Evolutionary conservation across 139 green algal species (phyloP), one percentile per base, ranked within the genome.

Genomic region (Tetradesmus obliquus): DNA sequence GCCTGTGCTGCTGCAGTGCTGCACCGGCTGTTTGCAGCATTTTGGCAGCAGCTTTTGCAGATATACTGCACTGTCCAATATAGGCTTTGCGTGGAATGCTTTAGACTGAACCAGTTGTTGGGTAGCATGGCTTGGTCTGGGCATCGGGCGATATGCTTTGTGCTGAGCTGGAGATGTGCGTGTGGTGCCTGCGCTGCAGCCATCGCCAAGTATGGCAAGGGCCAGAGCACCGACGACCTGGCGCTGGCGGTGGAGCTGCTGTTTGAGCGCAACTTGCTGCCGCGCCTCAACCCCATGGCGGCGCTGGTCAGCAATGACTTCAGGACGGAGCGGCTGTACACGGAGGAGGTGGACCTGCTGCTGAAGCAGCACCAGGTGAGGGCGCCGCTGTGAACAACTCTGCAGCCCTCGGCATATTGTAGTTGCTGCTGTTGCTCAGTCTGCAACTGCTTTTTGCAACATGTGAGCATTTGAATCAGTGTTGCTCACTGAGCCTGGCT

Each of bases 191-290:
- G 15, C 32, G 32, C 62, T 76, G 72, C 91, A 95, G 94, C 91
- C 72, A 94, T 97, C 45, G 93, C 95, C 79, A 98, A 98, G 95
- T 97, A 97, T 86, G 95, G 94, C 89, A 97, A 97, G 92, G 95
- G 93, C 32, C 91, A 94, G 76, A 91, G 87, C 20, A 97, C 95
- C 13, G 92, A 95, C 17, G 92, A 96, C 92, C 91, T 97, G 17
- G 92, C 93, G 17, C 91, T 95, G 53, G 94, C 95, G 0, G 94
- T 98, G 54, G 51, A 92, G 55, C 91, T 95, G 94, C 91, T 98
- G 60, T 88, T 97, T 15, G 87, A 96, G 88, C 82, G 95, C 55
- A 97, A 97, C 93, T 82, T 98, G 22, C 45, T 93, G 17, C 89
- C 91, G 3, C 92, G 93, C 58, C 84, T 98, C 85, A 86, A 91